phyloP scores from a whole-genome alignment of 2,329 filamentous ascomycete species.

The Diatrype stigma region DNA sequence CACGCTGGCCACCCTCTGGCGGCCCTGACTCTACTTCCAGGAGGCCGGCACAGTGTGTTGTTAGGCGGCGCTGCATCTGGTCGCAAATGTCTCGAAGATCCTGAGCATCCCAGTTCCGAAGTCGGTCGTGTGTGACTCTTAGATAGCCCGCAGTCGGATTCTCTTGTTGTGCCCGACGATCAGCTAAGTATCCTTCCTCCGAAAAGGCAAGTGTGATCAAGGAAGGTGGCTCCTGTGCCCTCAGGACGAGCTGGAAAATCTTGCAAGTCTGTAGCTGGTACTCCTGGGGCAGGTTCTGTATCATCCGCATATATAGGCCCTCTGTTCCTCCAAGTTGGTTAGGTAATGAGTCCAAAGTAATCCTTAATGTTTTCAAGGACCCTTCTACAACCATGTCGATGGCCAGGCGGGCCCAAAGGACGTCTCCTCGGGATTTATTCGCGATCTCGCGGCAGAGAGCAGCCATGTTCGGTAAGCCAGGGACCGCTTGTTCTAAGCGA shows the following conservation, averaged over 20 bases:
- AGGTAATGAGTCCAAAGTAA: slow-evolving; percentile 25
- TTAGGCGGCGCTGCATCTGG: slow-evolving; percentile 22
- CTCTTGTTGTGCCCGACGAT: background rate
- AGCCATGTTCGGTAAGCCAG: slow-evolving; percentile 23
- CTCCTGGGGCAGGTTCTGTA: slow-evolving; percentile 23
- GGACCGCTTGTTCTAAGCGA: slow-evolving; percentile 26
- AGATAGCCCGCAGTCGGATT: slow-evolving; percentile 19
- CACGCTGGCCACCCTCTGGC: slow-evolving; percentile 19
- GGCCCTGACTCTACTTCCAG: slow-evolving; percentile 21
- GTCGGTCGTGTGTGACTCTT: slow-evolving; percentile 16
- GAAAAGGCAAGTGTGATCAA: slow-evolving; percentile 26
- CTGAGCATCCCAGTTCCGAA: slow-evolving; percentile 12
- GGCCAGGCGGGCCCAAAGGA: slow-evolving; percentile 27
- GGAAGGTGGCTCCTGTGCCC: slow-evolving; percentile 27
- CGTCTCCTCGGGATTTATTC: slow-evolving; percentile 24
- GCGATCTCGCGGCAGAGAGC: slow-evolving; percentile 25
- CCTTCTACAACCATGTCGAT: slow-evolving; percentile 28
- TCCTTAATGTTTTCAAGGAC: slow-evolving; percentile 23
- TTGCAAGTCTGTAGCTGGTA: slow-evolving; percentile 23
- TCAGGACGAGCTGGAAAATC: slow-evolving; percentile 27
- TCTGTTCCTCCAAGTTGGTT: slow-evolving; percentile 25
- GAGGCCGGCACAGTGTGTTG: slow-evolving; percentile 22
- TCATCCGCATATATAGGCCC: slow-evolving; percentile 30
- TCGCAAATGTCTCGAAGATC: slow-evolving; percentile 20
- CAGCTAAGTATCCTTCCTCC: slow-evolving; percentile 20